A percentile compares a stretch with the other conserved stretches of the same genome.
Conservation (phyloP, 1,139 yeast species). For the Kodamaea alishanica region DNA sequence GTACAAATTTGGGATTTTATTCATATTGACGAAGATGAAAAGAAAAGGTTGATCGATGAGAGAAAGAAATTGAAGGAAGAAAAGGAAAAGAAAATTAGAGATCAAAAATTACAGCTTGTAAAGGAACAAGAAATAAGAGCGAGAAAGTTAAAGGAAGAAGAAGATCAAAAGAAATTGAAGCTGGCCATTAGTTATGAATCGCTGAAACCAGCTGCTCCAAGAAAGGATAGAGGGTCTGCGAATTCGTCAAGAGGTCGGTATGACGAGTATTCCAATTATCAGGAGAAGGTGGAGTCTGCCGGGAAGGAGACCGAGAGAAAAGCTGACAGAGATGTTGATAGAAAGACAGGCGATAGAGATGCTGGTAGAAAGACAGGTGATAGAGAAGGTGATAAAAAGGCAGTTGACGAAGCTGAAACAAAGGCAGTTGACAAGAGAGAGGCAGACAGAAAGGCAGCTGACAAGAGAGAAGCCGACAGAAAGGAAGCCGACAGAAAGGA, state of each 20-base stretch:
- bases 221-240: slow-evolving; percentile 20
- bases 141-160: slow-evolving; percentile 23
- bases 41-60: slow-evolving; percentile 19
- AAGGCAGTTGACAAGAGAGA: background rate
- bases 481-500: background rate
- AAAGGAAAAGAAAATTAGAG: slow-evolving; percentile 12
- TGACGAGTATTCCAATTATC: slow-evolving; percentile 28
- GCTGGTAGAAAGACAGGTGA: background rate
- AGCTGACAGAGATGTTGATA: slow-evolving; percentile 1
- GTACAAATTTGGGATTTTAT: slow-evolving; percentile 57
- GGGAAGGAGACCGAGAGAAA: slow-evolving; percentile 1
- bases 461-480: background rate
- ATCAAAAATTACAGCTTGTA: slow-evolving; percentile 13
- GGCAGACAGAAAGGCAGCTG: background rate
- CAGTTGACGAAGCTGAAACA: slow-evolving; percentile 2
- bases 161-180: slow-evolving; percentile 16
- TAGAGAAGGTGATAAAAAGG: slow-evolving; percentile 2
- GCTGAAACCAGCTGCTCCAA: slow-evolving; percentile 14
- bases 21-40: slow-evolving; percentile 37
- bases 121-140: slow-evolving; percentile 15
- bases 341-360: background rate
- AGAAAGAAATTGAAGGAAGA: slow-evolving; percentile 20
- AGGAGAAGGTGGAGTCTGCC: slow-evolving; percentile 3
- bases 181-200: slow-evolving; percentile 23
- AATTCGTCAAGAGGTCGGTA: slow-evolving; percentile 16